Conservation (phyloP, 306 rosid species). For the Begonia loranthoides region DNA sequence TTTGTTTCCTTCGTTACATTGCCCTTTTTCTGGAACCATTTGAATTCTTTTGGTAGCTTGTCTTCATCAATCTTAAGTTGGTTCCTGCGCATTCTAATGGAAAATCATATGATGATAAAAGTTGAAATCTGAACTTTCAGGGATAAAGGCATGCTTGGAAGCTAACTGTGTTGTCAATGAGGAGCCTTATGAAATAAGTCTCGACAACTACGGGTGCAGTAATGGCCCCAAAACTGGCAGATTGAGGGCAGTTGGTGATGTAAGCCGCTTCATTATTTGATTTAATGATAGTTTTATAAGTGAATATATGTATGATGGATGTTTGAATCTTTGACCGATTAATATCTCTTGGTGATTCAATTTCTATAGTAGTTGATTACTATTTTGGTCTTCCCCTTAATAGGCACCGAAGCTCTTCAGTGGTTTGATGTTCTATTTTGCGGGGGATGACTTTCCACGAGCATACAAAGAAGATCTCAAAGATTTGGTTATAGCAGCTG, state of each 20-base stretch:
- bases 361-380: not conserved
- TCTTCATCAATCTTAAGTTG: not conserved
- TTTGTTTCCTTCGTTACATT: too few species aligned
- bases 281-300: not conserved
- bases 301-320: too few species aligned
- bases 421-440: conserved; percentile 52
- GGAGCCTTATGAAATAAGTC: conserved; percentile 59
- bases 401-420: conserved; percentile 61
- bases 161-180: conserved; percentile 39
- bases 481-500: conserved; percentile 53
- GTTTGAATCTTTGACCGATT: too few species aligned
- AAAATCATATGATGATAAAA: not conserved
- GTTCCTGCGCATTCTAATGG: conserved; percentile 2
- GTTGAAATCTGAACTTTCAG: conserved; percentile 27
- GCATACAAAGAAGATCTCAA: conserved; percentile 51
- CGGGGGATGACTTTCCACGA: conserved; percentile 41
- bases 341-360: not conserved
- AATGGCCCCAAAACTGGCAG: conserved; percentile 86
- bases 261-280: conserved; percentile 21
- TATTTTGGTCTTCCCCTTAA: not conserved
- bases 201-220: conserved; percentile 70
- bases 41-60: too few species aligned
- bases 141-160: conserved; percentile 70
- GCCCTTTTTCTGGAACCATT: too few species aligned
- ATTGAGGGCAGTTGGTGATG: conserved; percentile 40